Base-by-base conservation (phyloP, 768 basidiomycete species). In the Daedaleopsis sinensis region DNA sequence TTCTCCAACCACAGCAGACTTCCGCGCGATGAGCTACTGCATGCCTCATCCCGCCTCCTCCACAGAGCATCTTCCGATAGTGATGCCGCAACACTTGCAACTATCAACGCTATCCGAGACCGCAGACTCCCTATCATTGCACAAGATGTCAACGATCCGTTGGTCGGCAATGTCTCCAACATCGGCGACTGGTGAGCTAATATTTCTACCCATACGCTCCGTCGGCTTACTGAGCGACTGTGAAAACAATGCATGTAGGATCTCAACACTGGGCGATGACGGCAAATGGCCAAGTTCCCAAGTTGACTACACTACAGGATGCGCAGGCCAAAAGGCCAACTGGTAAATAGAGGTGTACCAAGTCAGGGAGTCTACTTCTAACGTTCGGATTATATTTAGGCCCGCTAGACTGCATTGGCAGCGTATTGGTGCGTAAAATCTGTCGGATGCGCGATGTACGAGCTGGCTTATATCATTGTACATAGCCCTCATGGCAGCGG, bases 301-400 rank as follows among this genome's bases (percentile, higher is more conserved):
- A 46, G 77, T 90, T 16, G 80, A 89, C 65, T 89, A 89, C 65
- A 80, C 84, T 0, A 77, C 84, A 19, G 88, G 88, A 8, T 90
- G 88, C 63, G 68, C 71, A 46, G 88, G 85, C 11, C 80, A 79
- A 58, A 78, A 82, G 12, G 88, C 87, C 9, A 90, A 87, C 65
- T 90, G 89, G 88, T 87, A 38, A 4, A 32, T 32, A 32, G 27
- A 3, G 7, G 27, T 7, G 27, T 32, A 32, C 27, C 3, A 32
- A 3, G 27, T 7, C 27, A 32, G 27, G 27, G 27, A 32, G 27
- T 32, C 27, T 32, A 7, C 27, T 7, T 32, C 27, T 57, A n/a
- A 23, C 12, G 23, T 36, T 15, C 24, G 36, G 5, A 49, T 36
- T 13, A 23, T 36, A 16, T 35, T 27, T 19, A 70, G 69, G 69